phyloP scores from a whole-genome alignment of 257 asterid species.

The Leptodermis oblonga region DNA sequence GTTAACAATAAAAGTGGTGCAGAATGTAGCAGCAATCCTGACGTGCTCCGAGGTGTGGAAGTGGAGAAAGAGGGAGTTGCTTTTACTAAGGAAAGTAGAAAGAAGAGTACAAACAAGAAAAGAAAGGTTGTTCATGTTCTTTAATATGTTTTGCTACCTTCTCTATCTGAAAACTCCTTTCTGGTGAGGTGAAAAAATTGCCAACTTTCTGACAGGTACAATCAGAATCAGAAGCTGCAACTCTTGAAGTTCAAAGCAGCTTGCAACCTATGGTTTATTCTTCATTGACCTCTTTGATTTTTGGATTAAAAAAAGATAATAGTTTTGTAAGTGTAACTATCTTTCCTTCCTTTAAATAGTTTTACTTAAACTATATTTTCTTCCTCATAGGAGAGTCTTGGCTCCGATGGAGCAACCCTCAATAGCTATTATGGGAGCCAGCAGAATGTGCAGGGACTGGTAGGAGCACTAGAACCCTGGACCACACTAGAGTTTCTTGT shows the following conservation, averaged over 20 bases:
- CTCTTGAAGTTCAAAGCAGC: slow-evolving; percentile 51
- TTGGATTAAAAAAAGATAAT: neutral
- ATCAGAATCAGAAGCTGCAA: slow-evolving; percentile 57
- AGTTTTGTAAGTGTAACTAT: neutral
- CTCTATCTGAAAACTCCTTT: slow-evolving; percentile 14
- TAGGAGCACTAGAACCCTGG: slow-evolving; percentile 28
- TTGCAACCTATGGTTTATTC: slow-evolving; percentile 63
- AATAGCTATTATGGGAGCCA: slow-evolving; percentile 84
- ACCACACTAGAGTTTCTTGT: slow-evolving; percentile 3
- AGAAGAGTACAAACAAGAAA: slow-evolving; percentile 65
- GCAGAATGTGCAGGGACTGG: slow-evolving; percentile 88
- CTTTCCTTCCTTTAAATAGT: slow-evolving; percentile 1
- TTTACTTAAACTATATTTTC: slow-evolving; percentile 13
- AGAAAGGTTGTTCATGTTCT: slow-evolving; percentile 60
- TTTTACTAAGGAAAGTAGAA: slow-evolving; percentile 51
- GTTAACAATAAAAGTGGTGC: slow-evolving; percentile 59
- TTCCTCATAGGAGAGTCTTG: slow-evolving; percentile 56
- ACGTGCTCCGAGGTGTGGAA: slow-evolving; percentile 55
- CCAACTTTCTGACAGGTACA: slow-evolving; percentile 43
- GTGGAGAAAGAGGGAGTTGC: slow-evolving; percentile 51
- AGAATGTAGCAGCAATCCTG: slow-evolving; percentile 48
- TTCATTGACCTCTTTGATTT: neutral
- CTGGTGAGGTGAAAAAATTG: slow-evolving; percentile 7
- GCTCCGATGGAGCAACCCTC: slow-evolving; percentile 57
- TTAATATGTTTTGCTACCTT: slow-evolving; percentile 8